These are phyloP conservation scores for Leishmania guyanensis DNA, from an alignment of 208 protist species.

Conservation along the genomic window DNA sequence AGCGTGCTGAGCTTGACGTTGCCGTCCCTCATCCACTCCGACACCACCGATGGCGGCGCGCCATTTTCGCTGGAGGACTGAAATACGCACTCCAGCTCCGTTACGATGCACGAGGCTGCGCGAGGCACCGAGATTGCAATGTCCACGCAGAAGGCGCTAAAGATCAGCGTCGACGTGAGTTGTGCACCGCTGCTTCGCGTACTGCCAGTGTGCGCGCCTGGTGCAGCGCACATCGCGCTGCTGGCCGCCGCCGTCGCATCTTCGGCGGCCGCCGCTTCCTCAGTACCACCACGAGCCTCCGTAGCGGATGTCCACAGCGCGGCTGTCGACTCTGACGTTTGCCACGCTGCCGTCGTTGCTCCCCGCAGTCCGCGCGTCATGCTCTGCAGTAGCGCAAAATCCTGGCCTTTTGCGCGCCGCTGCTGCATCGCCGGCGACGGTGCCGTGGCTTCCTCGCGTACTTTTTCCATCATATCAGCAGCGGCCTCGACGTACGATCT, in stretches of 20 bases:
- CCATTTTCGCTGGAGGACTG: not conserved
- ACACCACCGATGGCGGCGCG: not conserved
- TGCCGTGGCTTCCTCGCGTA: conserved; percentile 31
- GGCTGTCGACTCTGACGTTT: conserved; percentile 11
- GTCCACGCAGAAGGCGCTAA: conserved; percentile 39
- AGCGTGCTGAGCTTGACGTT: not conserved
- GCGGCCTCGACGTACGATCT: conserved; percentile 51
- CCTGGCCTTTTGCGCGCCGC: conserved; percentile 35
- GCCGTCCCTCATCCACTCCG: conserved; percentile 23
- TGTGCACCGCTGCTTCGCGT: conserved; percentile 20
- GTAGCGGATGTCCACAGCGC: conserved; percentile 10
- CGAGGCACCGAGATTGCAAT: conserved; percentile 12
- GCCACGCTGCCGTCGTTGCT: conserved; percentile 16
- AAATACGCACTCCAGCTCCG: not conserved
- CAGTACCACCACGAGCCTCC: not conserved
- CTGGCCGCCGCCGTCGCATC: not conserved
- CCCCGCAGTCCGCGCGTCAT: conserved; percentile 27
- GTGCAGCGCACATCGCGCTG: not conserved
- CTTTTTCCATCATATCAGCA: conserved; percentile 30
- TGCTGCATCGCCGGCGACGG: conserved; percentile 45
- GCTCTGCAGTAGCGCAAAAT: conserved; percentile 53
- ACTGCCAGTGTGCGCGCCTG: not conserved
- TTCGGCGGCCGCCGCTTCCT: not conserved
- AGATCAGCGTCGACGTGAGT: conserved; percentile 25
- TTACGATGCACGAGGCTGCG: conserved; percentile 5